Conservation (phyloP, 2,329 filamentous ascomycete genomes). For the Dryadomyces quercivorus region DNA sequence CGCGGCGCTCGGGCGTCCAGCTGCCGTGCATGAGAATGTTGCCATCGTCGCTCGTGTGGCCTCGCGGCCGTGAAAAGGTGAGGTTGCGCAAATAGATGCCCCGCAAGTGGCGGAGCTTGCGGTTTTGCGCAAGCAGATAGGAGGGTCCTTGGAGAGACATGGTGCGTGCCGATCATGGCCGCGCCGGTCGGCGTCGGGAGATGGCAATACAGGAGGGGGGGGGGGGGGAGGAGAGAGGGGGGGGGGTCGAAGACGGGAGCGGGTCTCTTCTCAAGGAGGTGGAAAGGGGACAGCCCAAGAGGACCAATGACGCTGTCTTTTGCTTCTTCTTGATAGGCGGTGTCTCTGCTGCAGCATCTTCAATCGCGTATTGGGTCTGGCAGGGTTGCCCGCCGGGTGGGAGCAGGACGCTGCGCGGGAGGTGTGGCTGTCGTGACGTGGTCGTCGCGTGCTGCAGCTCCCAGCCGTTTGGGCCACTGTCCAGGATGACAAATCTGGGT, state of each 20-base stretch:
- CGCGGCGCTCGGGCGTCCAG: conserved; percentile 48
- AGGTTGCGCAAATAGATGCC: conserved; percentile 82
- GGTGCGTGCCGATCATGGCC: conserved; percentile 15
- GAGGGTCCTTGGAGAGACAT: conserved; percentile 25
- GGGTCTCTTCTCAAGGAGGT: background rate
- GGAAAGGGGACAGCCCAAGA: background rate
- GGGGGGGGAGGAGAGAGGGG: background rate
- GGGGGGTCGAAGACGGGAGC: background rate
- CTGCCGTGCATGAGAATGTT: conserved; percentile 20
- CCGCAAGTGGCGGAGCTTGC: conserved; percentile 75
- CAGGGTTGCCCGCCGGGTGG: background rate
- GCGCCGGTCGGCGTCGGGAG: conserved; percentile 3
- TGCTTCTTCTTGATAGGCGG: background rate
- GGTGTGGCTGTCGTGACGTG: background rate
- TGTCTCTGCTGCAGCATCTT: background rate
- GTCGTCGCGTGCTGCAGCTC: background rate
- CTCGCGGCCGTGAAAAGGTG: conserved; percentile 46
- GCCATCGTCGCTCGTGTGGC: conserved; percentile 27
- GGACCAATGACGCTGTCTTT: background rate
- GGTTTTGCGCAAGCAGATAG: conserved; percentile 58
- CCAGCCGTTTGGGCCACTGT: background rate
- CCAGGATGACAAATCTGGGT: background rate
- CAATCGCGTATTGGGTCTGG: background rate
- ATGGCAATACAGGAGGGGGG: background rate
- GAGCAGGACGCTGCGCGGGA: background rate